A percentile compares a stretch with the other conserved stretches of the same genome.
These are phyloP conservation scores for Coffea humblotiana DNA, from an alignment of 305 asterid species.

Conservation along the genomic window DNA sequence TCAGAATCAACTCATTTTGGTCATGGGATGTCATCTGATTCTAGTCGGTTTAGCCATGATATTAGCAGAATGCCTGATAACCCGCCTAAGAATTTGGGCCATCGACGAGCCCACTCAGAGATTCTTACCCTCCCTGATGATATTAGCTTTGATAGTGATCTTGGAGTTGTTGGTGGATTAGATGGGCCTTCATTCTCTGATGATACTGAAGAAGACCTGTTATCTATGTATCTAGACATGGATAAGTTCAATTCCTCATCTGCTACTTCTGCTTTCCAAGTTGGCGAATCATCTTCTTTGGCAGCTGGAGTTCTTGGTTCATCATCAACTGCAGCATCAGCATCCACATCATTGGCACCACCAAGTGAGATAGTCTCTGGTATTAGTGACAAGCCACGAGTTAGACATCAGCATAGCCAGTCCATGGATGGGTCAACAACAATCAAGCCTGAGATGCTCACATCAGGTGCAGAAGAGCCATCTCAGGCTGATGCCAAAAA, in stretches of 20 bases:
- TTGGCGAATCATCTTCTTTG: conserved; percentile 67
- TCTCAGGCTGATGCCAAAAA: conserved; percentile 74
- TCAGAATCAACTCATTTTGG: conserved; percentile 64
- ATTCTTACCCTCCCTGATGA: conserved; percentile 97
- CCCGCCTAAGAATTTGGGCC: conserved; percentile 86
- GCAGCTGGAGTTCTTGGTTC: conserved; percentile 45
- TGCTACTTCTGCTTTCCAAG: conserved; percentile 66
- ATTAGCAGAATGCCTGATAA: conserved; percentile 93
- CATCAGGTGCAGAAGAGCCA: conserved; percentile 71
- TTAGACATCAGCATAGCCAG: conserved; percentile 96
- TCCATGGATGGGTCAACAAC: conserved; percentile 97
- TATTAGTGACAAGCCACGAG: conserved; percentile 67
- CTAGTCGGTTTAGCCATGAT: conserved; percentile 76
- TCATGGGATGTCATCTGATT: conserved; percentile 46
- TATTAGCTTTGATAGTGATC: conserved; percentile 92
- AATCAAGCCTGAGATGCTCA: conserved; percentile 85
- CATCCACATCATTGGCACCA: conserved; percentile 23
- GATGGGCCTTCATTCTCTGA: conserved; percentile 92
- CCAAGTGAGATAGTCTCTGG: conserved; percentile 40
- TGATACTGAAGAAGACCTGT: conserved; percentile 86
- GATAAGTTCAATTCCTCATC: conserved; percentile 85
- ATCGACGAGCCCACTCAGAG: conserved; percentile 97
- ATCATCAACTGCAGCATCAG: conserved; percentile 38
- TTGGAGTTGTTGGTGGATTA: conserved; percentile 92
- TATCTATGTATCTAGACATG: conserved; percentile 88